A percentile compares a stretch with the other conserved stretches of the same genome.
These are phyloP conservation scores for Clavulina sp. DNA, from an alignment of 768 basidiomycete species.

Conservation along the genomic window DNA sequence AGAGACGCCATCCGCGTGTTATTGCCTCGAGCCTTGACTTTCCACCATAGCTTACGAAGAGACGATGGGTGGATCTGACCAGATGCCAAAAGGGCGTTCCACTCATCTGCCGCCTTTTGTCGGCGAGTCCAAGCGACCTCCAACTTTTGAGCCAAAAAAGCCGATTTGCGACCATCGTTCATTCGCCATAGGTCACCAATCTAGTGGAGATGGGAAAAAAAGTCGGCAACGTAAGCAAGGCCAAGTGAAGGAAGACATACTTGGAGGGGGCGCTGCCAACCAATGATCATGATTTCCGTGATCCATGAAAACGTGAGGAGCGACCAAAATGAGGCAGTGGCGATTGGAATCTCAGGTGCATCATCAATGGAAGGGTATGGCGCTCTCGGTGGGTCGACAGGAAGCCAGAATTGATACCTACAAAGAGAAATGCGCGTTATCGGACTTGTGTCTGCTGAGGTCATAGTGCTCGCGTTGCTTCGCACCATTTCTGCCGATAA, in stretches of 20 bases:
- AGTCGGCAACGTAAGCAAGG: conserved; percentile 11
- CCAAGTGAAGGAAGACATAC: conserved; percentile 13
- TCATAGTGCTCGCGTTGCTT: too few species aligned
- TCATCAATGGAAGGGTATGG: not conserved
- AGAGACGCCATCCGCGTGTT: not conserved
- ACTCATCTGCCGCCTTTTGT: conserved; percentile 15
- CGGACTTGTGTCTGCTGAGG: too few species aligned
- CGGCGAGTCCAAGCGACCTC: conserved; percentile 16
- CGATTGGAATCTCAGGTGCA: not conserved
- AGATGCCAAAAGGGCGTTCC: conserved; percentile 21
- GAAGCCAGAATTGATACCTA: not conserved
- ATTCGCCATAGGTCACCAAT: conserved; percentile 10
- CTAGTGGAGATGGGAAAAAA: conserved; percentile 16
- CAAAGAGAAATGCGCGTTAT: too few species aligned
- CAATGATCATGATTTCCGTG: conserved; percentile 32
- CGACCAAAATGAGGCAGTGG: conserved; percentile 16
- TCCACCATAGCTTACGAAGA: conserved; percentile 15
- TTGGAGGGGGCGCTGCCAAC: conserved; percentile 50
- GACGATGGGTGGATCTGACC: conserved; percentile 15
- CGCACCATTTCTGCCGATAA: too few species aligned
- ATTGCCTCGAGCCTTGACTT: conserved; percentile 8
- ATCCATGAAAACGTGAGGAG: conserved; percentile 52
- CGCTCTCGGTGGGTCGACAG: not conserved
- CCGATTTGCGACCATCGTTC: not conserved
- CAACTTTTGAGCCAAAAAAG: conserved; percentile 18